Evolutionary conservation across 306 rosid species (phyloP), one percentile per base, ranked within the genome.

Genomic region (Cucurbita moschata): DNA sequence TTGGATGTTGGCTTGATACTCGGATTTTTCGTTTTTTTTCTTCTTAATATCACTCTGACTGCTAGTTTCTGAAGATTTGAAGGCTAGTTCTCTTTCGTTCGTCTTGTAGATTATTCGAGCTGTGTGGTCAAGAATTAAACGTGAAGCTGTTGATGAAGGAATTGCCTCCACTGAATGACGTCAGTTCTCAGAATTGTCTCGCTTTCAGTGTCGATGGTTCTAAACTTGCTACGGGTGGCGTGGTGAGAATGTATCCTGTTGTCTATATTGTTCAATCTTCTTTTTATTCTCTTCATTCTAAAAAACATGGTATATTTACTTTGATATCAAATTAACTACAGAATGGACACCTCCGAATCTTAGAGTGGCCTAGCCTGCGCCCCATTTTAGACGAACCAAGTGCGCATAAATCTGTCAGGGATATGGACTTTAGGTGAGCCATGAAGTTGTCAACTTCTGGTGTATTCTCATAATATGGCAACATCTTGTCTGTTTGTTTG

Each of bases 161-260:
- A 54, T 66, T 86, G 73, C 58, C 83, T 56, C 79, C 90, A 76
- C 82, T 90, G 26, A 78, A 81, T 72, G 85, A 64, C 53, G 76
- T 87, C 38, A 87, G 96, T 75, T 88, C 88, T 23, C 96, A 88
- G 78, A 90, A 79, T 52, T 87, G 98, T 79, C 63, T 94, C 30
- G 71, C 87, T 76, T 90, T 94, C 78, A 89, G 98, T 76, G 89
- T 88, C 68, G 98, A 94, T 76, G 98, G 98, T 74, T 87, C 97
- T 82, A 94, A 86, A 78, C 64, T 94, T 75, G 97, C 98, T 62
- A 86, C 90, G 51, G 98, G 98, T 10, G 96, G 96, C 14, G 77
- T 55, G 87, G 98, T 94, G 82, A 86, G 90, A 74, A 74, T 61
- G 55, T 50, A 57, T 42, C 21, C 21, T 74, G 14, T 63, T 2